A percentile compares a stretch with the other conserved stretches of the same genome.
Conservation (phyloP, 331 rosid genomes). For the Quercus tomentella region DNA sequence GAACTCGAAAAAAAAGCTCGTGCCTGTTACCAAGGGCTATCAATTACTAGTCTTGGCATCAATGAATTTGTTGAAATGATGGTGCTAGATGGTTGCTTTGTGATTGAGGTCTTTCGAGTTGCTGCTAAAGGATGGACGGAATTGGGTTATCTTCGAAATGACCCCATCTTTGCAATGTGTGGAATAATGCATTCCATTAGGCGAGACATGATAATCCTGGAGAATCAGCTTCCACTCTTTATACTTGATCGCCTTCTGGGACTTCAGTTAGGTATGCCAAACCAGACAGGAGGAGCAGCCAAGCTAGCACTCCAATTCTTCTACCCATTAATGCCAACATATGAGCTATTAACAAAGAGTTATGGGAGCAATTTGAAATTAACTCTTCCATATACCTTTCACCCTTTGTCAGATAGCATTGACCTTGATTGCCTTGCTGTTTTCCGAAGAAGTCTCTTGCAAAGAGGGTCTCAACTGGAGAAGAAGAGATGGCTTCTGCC, state of each 20-base stretch:
- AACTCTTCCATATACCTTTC: constrained; percentile 47
- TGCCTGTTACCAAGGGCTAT: constrained; percentile 63
- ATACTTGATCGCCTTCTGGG: constrained; percentile 57
- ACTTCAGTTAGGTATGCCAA: constrained; percentile 50
- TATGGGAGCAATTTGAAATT: constrained; percentile 47
- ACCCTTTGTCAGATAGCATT: constrained; percentile 58
- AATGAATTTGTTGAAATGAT: constrained; percentile 87
- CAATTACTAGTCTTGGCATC: constrained; percentile 44
- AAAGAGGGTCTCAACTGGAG: constrained; percentile 54
- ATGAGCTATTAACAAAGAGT: constrained; percentile 69
- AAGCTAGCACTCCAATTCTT: constrained; percentile 61
- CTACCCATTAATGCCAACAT: constrained; percentile 80
- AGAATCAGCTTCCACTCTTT: constrained; percentile 80
- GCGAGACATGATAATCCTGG: constrained; percentile 89
- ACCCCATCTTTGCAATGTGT: constrained; percentile 87
- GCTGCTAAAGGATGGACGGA: constrained; percentile 60
- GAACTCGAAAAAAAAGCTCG: constrained; percentile 75
- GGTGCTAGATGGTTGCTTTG: constrained; percentile 83
- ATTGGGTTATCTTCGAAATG: constrained; percentile 69
- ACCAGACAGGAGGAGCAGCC: constrained; percentile 54
- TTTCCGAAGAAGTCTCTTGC: constrained; percentile 66
- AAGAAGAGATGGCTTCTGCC: constrained; percentile 44
- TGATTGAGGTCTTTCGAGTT: constrained; percentile 68
- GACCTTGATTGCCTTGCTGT: constrained; percentile 84
- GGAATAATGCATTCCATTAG: constrained; percentile 86